Evolutionary conservation across 2,329 filamentous ascomycete species (phyloP), one percentile per base, ranked within the genome.

Genomic region (Colletotrichum sp.): DNA sequence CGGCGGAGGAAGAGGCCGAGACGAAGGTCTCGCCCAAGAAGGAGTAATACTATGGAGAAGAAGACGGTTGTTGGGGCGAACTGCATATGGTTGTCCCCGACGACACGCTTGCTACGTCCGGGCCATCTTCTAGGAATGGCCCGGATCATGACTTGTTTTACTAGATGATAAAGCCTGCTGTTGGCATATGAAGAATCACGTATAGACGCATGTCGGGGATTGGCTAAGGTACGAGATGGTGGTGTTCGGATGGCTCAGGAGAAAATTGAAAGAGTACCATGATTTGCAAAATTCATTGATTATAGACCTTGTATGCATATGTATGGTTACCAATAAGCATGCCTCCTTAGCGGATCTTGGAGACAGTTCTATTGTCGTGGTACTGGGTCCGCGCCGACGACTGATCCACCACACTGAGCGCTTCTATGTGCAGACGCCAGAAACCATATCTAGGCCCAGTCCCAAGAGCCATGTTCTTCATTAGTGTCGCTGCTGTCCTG

Each of bases 11-110:
- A 3, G 79, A 77, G 8, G 78, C 36, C 18, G 74, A 64, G 32
- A 66, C 76, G n/a, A 74, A 80, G 39, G 74, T 74, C 25, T 76
- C 62, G 10, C 66, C 77, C 16, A 65, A 78, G 60, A 78, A 79
- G 18, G 69, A 79, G 30, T 69, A 30, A 60, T 48, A 48, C 9
- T 39, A 4, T 43, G 69, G 67, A 13, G 28, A 15, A 30, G 56
- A 82, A 34, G 68, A 66, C 22, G 76, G 77, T 18, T 66, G 70
- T 7, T 61, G 52, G 18, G 30, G 6, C 34, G 22, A 39, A 12
- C 9, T 30, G 27, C 16, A 25, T 10, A 16, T 64, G 55, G 8
- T 48, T 60, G 52, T 27, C 1, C 18, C 39, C 39, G 39, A 6
- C 39, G 39, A 48, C 39, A 48, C 39, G 39, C 28, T 22, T 15